Percentiles rank a stretch among this genome's conserved stretches.
These are phyloP conservation scores for Cystoisospora suis DNA, from an alignment of 169 alveolate species.

Conservation along the genomic window DNA sequence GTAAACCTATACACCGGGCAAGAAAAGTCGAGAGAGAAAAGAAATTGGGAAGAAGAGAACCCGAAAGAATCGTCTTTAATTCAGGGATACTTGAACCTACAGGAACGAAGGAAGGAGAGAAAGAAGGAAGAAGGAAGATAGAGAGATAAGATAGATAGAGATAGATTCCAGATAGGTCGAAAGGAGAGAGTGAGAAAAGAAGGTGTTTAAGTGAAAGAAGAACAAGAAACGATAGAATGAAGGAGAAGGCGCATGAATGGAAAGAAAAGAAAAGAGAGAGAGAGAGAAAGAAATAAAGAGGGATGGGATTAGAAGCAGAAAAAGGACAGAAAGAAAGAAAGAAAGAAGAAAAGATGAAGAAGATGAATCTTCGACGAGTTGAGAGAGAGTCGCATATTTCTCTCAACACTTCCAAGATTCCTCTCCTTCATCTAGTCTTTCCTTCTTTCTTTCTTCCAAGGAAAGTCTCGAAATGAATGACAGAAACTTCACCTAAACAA, in stretches of 20 bases:
- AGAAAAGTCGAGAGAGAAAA: constrained; percentile 35
- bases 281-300: not conserved
- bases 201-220: too few relatives aligned
- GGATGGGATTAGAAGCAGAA: too few relatives aligned
- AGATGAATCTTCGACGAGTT: not conserved
- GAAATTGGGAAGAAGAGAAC: constrained; percentile 74
- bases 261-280: not conserved
- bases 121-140: not conserved
- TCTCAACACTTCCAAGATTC: too few relatives aligned
- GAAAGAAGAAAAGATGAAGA: not conserved
- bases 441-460: too few relatives aligned
- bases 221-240: not conserved
- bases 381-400: not conserved
- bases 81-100: constrained; percentile 87
- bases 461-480: too few relatives aligned
- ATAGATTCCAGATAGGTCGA: not conserved
- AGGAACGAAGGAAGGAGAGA: not conserved
- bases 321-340: not conserved
- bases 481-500: too few relatives aligned
- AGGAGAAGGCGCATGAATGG: not conserved
- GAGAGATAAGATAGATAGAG: too few relatives aligned
- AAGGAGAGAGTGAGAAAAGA: not conserved
- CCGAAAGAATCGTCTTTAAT: constrained; percentile 81
- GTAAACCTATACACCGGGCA: constrained; percentile 67
- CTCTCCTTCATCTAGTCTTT: too few relatives aligned